phyloP scores from a whole-genome alignment of 208 protist genomes.

The Trypanosoma cruzi region DNA sequence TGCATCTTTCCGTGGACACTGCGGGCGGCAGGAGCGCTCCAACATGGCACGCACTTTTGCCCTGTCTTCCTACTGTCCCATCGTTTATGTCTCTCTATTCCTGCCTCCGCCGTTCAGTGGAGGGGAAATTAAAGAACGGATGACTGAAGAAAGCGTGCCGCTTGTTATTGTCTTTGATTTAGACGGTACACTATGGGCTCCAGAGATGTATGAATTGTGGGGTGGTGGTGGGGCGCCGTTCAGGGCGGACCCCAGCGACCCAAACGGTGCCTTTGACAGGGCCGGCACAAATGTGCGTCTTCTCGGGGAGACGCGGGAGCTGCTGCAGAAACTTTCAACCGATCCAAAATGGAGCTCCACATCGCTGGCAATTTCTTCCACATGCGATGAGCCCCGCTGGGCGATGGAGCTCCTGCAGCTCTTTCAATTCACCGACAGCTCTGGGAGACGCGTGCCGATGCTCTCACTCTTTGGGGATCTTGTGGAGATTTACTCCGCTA shows the following conservation, averaged over 20 bases:
- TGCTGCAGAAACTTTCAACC: conserved; percentile 60
- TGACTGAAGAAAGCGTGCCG: conserved; percentile 37
- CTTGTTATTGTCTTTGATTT: conserved; percentile 91
- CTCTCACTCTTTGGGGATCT: conserved; percentile 67
- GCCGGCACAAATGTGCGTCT: conserved; percentile 57
- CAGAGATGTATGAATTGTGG: conserved; percentile 90
- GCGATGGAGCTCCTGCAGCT: conserved; percentile 72
- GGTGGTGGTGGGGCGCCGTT: conserved; percentile 82
- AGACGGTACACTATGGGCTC: conserved; percentile 89
- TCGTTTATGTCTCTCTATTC: not conserved
- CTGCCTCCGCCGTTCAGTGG: not conserved
- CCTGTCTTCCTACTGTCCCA: not conserved
- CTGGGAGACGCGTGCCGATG: conserved; percentile 53
- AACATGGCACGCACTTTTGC: not conserved
- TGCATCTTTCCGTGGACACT: not conserved
- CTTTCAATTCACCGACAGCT: conserved; percentile 51
- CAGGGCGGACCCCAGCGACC: conserved; percentile 37
- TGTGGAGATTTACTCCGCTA: conserved; percentile 76
- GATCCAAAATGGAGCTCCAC: conserved; percentile 56
- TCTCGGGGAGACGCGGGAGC: conserved; percentile 73
- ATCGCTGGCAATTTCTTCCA: conserved; percentile 79
- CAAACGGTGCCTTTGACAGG: conserved; percentile 58
- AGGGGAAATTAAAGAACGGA: conserved; percentile 1
- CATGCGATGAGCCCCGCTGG: conserved; percentile 88
- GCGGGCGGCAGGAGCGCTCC: not conserved